Base-by-base conservation (phyloP, 805 yeast genomes). In the Nakazawaea pomicola region DNA sequence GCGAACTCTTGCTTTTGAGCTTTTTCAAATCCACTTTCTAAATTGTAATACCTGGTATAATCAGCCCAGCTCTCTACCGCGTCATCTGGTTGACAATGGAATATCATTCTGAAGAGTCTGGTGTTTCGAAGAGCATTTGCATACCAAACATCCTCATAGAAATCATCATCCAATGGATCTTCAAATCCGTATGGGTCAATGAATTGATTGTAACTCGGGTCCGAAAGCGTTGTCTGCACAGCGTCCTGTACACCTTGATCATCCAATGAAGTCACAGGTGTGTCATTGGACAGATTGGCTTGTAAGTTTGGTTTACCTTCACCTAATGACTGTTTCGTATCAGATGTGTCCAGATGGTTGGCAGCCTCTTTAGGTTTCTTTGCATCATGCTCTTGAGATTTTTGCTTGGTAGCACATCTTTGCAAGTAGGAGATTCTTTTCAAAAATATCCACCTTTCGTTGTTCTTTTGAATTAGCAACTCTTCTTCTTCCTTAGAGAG, bases 1-100 rank as follows among this genome's bases (percentile, higher is more conserved):
- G 31, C 11, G n/a, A 49, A 44, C 27, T 50, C 58, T 14, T 52
- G 49, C 24, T 50, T 44, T 41, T 60, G 64, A 4, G 51, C 47
- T 6, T 56, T 58, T 8, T 62, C 61, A 54, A 87, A 87, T 0
- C 83, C 88, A 15, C 71, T 66, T 37, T 68, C 69, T 50, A 83
- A 60, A 45, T 74, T 77, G 44, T 78, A 71, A 56, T 70, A 83
- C 20, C 73, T 78, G 57, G 86, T 90, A 59, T 88, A 93, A 43
- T 88, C 95, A 43, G 74, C 74, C 99, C 99, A 93, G 0, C 89
- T 74, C 18, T 70, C 70, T n/a, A 91, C 98, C 6, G 77, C 69
- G 57, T 91, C 88, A 60, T 93, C 99, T 0, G 99, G 99, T 56
- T 95, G 99, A 47, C 87, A 79, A 49, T 90, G 90, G 72, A 93